A percentile compares a stretch with the other conserved stretches of the same genome.
These are phyloP conservation scores for Allomyces arbusculus DNA, from an alignment of 192 early-diverging fungal genomes.

Conservation along the genomic window DNA sequence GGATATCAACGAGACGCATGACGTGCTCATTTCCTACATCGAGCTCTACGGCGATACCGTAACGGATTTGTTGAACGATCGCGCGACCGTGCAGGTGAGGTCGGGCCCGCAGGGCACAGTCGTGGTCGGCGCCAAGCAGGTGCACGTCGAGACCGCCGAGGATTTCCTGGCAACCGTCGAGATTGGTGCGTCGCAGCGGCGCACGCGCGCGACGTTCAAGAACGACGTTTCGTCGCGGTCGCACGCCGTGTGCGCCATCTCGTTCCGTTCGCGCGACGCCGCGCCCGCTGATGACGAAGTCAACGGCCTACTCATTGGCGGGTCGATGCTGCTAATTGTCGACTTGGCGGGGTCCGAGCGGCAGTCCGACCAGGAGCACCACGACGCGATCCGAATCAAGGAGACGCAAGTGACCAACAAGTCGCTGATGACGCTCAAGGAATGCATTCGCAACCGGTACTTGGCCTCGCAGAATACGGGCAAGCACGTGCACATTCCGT, in stretches of 20 bases:
- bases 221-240: conserved; percentile 15
- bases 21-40: conserved; percentile 4
- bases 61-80: conserved; percentile 13
- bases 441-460: conserved; percentile 19
- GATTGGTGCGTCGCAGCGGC: conserved; percentile 10
- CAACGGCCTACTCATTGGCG: conserved; percentile 2
- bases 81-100: conserved; percentile 4
- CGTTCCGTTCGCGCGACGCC: conserved; percentile 4
- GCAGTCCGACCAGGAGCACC: conserved; percentile 6
- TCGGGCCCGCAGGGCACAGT: conserved; percentile 13
- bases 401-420: conserved; percentile 12
- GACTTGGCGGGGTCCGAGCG: conserved; percentile 26
- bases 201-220: conserved; percentile 18
- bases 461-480: not conserved
- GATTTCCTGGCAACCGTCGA: conserved; percentile 7
- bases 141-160: conserved; percentile 7
- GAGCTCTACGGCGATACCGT: conserved; percentile 19
- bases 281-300: not conserved
- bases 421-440: conserved; percentile 17
- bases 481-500: conserved; percentile 15
- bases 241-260: conserved; percentile 18
- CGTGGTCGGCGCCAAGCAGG: conserved; percentile 8
- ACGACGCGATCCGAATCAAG: conserved; percentile 2
- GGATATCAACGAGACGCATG: conserved; percentile 1
- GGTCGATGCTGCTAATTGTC: conserved; percentile 9